Percentiles rank a stretch among this genome's conserved stretches.
phyloP scores from a whole-genome alignment of 768 basidiomycete genomes.

The Psilocybe tampanensis region DNA sequence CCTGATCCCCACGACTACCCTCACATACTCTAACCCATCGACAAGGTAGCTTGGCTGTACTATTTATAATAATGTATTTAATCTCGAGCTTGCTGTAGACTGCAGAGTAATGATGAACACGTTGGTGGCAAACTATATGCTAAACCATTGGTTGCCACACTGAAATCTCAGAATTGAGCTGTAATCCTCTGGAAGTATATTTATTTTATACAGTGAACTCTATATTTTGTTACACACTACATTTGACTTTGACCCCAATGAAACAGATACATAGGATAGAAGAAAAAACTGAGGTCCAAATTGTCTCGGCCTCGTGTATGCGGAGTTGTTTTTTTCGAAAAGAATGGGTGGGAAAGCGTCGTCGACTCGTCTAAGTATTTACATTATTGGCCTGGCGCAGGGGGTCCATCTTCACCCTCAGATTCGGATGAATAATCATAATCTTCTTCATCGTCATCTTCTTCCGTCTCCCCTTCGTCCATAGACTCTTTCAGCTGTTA shows the following conservation, averaged over 20 bases:
- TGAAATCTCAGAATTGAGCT: neutral
- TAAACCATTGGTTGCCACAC: no score
- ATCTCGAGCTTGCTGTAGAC: no score
- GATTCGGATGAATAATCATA: constrained; percentile 38
- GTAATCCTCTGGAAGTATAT: neutral
- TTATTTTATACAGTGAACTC: neutral
- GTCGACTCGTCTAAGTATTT: no score
- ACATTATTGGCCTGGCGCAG: neutral
- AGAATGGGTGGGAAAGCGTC: no score
- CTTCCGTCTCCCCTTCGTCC: constrained; percentile 66
- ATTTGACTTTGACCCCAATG: constrained; percentile 5
- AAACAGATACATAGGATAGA: constrained; percentile 1
- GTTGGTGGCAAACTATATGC: no score
- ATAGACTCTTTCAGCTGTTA: constrained; percentile 80
- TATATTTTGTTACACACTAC: constrained; percentile 20
- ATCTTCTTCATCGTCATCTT: constrained; percentile 57
- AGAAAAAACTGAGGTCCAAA: neutral
- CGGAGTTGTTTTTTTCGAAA: no score
- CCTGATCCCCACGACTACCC: constrained; percentile 6
- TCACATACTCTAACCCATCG: neutral
- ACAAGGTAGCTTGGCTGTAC: neutral
- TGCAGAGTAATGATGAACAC: no score
- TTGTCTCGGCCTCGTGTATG: no score
- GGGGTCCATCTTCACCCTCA: constrained; percentile 3
- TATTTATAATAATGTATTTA: no score